Evolutionary conservation across 805 yeast species (phyloP), one percentile per base, ranked within the genome.

Genomic region (Kluyveromyces aestuarii): DNA sequence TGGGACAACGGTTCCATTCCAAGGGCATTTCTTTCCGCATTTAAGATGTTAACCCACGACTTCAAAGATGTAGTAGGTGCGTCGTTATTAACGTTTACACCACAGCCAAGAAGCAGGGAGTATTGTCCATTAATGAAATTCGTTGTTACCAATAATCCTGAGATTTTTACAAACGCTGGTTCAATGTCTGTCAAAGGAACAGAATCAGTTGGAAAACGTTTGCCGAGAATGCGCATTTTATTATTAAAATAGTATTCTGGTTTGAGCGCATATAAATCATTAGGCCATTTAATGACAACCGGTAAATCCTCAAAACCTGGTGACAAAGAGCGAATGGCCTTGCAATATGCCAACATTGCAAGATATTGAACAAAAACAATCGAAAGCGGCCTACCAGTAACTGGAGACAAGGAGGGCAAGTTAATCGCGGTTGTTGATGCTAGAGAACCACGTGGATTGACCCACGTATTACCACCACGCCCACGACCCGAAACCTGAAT

Each of bases 401-500:
- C 58, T 4, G 74, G 73, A 0, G 87, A 81, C 14, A 40, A 44
- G 16, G 54, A 27, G 6, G 66, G 70, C 13, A 89, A 67, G 45
- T 81, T 76, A 51, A 87, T 63, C 10, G 87, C 77, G 1, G 81
- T 75, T 0, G 96, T 87, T 7, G 81, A 77, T 0, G 98, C 96
- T 64, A 88, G 68, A 1, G 89, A 95, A 10, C 99, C 99, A 21
- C 77, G 74, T 2, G 99, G 99, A 55, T 87, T 90, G 21, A 93
- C 83, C 99, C 99, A 93, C 2, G 81, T 82, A 55, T 93, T 93
- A 1, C 93, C 95, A 14, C 97, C 95, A 49, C 99, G 78, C 2
- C 99, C 99, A 44, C 91, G 74, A 1, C 99, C 99, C 0, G 88
- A 77, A 1, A 87, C 82, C 64, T 93, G 99, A 2, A 84, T 78